Evolutionary conservation across 805 yeast species (phyloP).

Genomic region (Saccharomycopsis fibuligera): DNA sequence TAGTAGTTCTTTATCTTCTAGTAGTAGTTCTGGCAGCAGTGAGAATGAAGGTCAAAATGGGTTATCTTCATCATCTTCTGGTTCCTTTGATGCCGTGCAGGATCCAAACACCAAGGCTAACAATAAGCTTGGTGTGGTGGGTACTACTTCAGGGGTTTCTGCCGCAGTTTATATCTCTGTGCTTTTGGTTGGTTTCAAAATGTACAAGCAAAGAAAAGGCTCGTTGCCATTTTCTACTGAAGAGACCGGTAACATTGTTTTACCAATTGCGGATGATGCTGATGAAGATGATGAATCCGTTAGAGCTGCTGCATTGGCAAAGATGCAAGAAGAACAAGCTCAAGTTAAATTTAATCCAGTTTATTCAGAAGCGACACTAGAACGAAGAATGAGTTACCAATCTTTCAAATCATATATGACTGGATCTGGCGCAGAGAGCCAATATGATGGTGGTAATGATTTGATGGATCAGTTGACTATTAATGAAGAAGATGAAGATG

Average conservation of each 20-base stretch:
- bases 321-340: slow-evolving; percentile 4
- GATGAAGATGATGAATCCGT: slow-evolving; percentile 7
- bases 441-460: not conserved
- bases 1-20: slow-evolving; percentile 7
- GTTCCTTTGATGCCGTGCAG: slow-evolving; percentile 22
- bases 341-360: slow-evolving; percentile 19
- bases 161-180: slow-evolving; percentile 22
- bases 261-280: slow-evolving; percentile 19
- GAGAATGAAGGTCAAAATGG: slow-evolving; percentile 20
- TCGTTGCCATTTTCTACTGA: slow-evolving; percentile 19
- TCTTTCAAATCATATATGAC: slow-evolving; percentile 20
- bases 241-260: slow-evolving; percentile 18
- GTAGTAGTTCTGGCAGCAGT: slow-evolving; percentile 15
- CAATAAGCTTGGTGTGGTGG: slow-evolving; percentile 38
- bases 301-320: not conserved
- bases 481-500: slow-evolving; percentile 3
- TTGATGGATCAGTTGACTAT: slow-evolving; percentile 1
- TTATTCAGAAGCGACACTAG: slow-evolving; percentile 9
- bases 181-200: slow-evolving; percentile 26
- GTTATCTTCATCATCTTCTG: slow-evolving; percentile 20
- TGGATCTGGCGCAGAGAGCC: not conserved
- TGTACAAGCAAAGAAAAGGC: slow-evolving; percentile 26
- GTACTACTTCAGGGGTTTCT: slow-evolving; percentile 23
- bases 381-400: slow-evolving; percentile 19
- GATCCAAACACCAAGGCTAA: slow-evolving; percentile 28